Evolutionary conservation across 208 protist species (phyloP).

Genomic region (Crithidia fasciculata): DNA sequence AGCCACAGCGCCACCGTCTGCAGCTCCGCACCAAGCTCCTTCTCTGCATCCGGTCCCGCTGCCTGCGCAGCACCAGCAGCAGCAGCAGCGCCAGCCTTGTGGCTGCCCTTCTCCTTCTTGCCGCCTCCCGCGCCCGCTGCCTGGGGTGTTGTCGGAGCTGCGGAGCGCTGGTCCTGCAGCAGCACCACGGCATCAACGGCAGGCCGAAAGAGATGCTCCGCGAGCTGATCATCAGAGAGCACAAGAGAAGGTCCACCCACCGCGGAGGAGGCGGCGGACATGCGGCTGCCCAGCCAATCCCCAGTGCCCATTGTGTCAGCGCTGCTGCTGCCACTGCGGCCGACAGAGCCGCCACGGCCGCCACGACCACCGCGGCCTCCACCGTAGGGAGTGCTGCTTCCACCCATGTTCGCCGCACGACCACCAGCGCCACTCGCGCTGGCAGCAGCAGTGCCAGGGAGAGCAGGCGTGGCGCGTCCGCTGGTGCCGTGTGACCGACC

Average conservation of each 20-base stretch:
- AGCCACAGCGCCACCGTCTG: slow-evolving; percentile 50
- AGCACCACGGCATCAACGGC: slow-evolving; percentile 42
- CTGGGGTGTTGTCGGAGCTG: background rate
- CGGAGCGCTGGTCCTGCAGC: slow-evolving; percentile 17
- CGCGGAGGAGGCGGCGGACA: slow-evolving; percentile 27
- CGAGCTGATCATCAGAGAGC: slow-evolving; percentile 42
- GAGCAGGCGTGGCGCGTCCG: slow-evolving; percentile 25
- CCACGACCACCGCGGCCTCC: background rate
- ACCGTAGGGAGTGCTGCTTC: slow-evolving; percentile 29
- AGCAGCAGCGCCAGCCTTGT: background rate
- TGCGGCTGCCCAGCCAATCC: slow-evolving; percentile 50
- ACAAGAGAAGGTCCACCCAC: slow-evolving; percentile 7
- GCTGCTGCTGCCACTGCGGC: slow-evolving; percentile 26
- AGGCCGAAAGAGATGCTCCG: slow-evolving; percentile 45
- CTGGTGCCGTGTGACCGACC: slow-evolving; percentile 26
- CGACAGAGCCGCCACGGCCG: background rate
- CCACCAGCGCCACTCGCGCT: background rate
- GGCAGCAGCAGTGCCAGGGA: slow-evolving; percentile 7
- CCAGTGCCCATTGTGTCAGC: slow-evolving; percentile 17
- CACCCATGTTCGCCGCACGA: slow-evolving; percentile 10
- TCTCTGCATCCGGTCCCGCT: background rate
- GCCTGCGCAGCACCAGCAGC: no score
- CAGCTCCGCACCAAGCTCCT: slow-evolving; percentile 28
- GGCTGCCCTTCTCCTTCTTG: background rate
- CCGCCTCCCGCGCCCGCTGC: background rate